phyloP scores from a whole-genome alignment of 306 rosid genomes.

The Quercus alba region DNA sequence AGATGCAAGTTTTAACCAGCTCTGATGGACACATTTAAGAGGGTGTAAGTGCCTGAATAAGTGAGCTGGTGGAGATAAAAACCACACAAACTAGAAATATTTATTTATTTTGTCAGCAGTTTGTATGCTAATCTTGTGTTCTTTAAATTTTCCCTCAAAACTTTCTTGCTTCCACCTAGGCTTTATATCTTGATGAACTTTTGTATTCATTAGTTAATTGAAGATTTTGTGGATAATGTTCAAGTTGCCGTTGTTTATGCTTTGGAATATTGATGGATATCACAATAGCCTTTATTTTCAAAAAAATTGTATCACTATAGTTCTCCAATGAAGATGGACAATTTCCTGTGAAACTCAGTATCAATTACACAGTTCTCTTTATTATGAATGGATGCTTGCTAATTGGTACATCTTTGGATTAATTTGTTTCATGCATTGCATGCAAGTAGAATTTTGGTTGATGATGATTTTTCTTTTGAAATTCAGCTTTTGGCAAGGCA shows the following conservation, averaged over 20 bases:
- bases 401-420: neutral
- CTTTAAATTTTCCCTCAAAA: neutral
- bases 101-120: neutral
- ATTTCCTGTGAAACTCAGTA: neutral
- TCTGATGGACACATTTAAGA: neutral
- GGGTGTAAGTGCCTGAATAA: neutral
- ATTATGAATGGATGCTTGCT: neutral
- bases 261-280: neutral
- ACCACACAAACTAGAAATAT: neutral
- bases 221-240: neutral
- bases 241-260: neutral
- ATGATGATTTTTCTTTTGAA: conserved; percentile 17
- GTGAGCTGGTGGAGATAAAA: neutral
- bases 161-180: neutral
- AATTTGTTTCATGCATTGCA: conserved; percentile 7
- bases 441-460: neutral
- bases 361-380: neutral
- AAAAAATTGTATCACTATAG: neutral
- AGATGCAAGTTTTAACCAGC: neutral
- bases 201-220: neutral
- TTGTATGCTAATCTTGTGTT: neutral
- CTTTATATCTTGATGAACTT: neutral
- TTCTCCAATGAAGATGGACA: neutral
- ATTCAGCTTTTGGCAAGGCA: conserved; percentile 95
- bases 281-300: neutral